Base-by-base conservation (phyloP, 1,139 yeast genomes). In the Geotrichum bryndzae region DNA sequence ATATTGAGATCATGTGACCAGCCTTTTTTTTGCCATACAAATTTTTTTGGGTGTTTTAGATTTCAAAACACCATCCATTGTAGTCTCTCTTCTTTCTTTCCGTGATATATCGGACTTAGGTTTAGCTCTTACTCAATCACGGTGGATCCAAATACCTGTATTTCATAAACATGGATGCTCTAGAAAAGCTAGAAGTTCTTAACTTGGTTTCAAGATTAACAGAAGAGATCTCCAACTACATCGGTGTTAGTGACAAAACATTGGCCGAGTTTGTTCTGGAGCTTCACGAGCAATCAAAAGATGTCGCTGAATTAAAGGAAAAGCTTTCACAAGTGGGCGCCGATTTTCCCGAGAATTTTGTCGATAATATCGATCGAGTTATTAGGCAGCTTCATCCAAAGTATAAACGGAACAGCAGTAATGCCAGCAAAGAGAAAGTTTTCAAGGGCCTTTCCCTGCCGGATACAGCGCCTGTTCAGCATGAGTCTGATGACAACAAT, bases 291-390 rank as follows among this genome's bases (percentile, higher is more conserved):
- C 73, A 79, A 56, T 70, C 82, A 1, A 48, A 54, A 0, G 67
- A 73, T 18, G 66, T 76, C 27, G 68, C 69, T 4, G 76, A 72
- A 10, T 86, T 86, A 67, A 70, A 73, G 51, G 66, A 72, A n/a
- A 75, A 77, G 23, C 73, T 87, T 59, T 72, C 74, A 18, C 83
- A 79, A 10, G 81, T 86, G 70, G 94, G 90, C 0, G 90, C 88
- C 23, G 87, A 83, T 11, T 83, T 88, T 63, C 80, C 85, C 0
- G 73, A 69, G 4, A 75, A 64, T 2, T 80, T 84, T 64, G 71
- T 84, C 1, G 72, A 72, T 22, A 69, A 72, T 13, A 67, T 80
- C 15, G 77, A 77, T 50, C 71, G 74, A 10, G 74, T 76, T 63
- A 74, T 76, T 6, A 60, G 74, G 45, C 68, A 68, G 46, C 63